A percentile compares a stretch with the other conserved stretches of the same genome.
Conservation (phyloP, 441 rosid genomes). For the Daphne laureola region DNA sequence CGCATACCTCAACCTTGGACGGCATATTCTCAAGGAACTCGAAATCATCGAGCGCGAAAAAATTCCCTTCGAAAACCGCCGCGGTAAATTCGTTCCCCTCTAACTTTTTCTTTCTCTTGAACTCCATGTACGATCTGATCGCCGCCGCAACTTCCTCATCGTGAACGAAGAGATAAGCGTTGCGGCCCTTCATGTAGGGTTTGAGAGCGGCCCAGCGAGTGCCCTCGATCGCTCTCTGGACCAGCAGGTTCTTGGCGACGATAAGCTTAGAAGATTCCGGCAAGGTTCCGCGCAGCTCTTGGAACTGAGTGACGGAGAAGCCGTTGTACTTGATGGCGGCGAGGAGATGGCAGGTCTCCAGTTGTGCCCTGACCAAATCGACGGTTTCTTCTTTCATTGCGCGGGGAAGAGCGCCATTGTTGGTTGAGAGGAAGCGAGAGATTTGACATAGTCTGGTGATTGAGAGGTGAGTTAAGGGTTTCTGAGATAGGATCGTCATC, state of each 20-base stretch:
- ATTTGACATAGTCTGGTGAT: no score
- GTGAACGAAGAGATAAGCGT: slow-evolving; percentile 91
- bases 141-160: slow-evolving; percentile 82
- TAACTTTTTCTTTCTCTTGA: slow-evolving; percentile 66
- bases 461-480: no score
- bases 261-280: slow-evolving; percentile 65
- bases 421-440: no score
- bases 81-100: slow-evolving; percentile 62
- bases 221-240: slow-evolving; percentile 78
- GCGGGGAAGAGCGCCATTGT: no score
- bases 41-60: slow-evolving; percentile 69
- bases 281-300: slow-evolving; percentile 57
- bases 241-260: slow-evolving; percentile 83
- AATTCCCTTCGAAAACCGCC: slow-evolving; percentile 85
- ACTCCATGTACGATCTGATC: slow-evolving; percentile 69
- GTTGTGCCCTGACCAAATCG: no score
- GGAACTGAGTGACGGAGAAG: slow-evolving; percentile 78
- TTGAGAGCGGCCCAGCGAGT: slow-evolving; percentile 71
- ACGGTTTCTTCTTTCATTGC: no score
- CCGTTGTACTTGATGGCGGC: slow-evolving; percentile 78
- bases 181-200: slow-evolving; percentile 96
- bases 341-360: slow-evolving; percentile 30
- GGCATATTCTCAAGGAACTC: slow-evolving; percentile 75
- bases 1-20: slow-evolving; percentile 75
- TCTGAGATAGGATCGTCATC: no score